A percentile compares a stretch with the other conserved stretches of the same genome.
Conservation (phyloP, 2,329 filamentous ascomycete species). For the Phialophora tarda region DNA sequence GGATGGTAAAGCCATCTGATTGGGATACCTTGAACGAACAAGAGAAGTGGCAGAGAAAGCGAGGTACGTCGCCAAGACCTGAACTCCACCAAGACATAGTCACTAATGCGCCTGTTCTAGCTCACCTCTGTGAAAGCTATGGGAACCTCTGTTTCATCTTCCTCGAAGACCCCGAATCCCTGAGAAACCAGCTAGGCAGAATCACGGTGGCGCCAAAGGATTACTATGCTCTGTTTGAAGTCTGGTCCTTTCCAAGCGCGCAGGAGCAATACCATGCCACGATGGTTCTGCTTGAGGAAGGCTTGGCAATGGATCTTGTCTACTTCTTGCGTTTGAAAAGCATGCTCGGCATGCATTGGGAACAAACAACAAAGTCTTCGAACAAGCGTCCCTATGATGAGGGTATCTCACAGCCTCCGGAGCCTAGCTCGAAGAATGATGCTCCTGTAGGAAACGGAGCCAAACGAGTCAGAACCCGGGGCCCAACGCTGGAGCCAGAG, state of each 20-base stretch:
- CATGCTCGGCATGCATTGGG: background rate
- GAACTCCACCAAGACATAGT: background rate
- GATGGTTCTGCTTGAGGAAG: background rate
- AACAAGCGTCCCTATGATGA: background rate
- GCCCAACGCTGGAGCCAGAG: background rate
- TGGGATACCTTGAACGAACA: background rate
- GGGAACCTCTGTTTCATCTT: background rate
- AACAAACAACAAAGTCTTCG: background rate
- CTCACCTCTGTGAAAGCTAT: background rate
- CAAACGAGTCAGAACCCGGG: background rate
- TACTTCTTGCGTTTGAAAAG: background rate
- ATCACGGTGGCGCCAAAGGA: background rate
- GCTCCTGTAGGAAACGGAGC: background rate
- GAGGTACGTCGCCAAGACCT: background rate
- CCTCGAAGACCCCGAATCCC: background rate
- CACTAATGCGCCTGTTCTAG: background rate
- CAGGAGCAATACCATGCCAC: background rate
- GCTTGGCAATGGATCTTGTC: background rate
- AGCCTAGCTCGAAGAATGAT: background rate
- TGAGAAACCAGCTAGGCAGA: background rate
- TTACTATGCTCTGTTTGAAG: conserved; percentile 2
- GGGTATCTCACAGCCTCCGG: background rate
- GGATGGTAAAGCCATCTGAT: conserved; percentile 1
- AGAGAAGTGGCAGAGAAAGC: background rate
- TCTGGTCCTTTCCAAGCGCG: background rate